Base-by-base conservation (phyloP, 805 yeast species). In the Candida nanaspora region DNA sequence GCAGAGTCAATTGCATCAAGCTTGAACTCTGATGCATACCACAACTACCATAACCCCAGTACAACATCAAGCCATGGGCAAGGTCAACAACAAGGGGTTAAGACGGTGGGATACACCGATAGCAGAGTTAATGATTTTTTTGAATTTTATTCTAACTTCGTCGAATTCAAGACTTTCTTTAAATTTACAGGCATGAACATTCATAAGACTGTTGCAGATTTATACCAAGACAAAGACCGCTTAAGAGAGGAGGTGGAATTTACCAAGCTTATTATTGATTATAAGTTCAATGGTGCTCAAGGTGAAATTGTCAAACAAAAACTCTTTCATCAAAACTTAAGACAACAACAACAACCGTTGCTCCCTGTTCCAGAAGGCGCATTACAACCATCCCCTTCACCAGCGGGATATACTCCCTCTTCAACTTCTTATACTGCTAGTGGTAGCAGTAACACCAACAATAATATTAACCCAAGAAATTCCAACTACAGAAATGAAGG, bases 221-320 rank as follows among this genome's bases (percentile, higher is more conserved):
- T n/a, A n/a, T n/a, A n/a, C n/a, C n/a, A n/a, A n/a, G n/a, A n/a
- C n/a, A n/a, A n/a, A 13, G 19, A 13, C 6, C 21, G 2, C 4
- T 32, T 3, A n/a, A n/a, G n/a, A n/a, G 54, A 52, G 19, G 44
- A 48, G 4, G 18, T 57, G 6, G 40, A 46, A 4, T 37, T 61
- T 26, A 43, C 54, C 23, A 55, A 54, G 33, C 42, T 56, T n/a
- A 59, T 60, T 43, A 44, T 61, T 23, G 62, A 58, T 39, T 61
- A 61, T 45, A 59, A 59, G 41, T 33, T 56, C 35, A 47, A 55
- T 39, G 62, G 63, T 1, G 39, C 46, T 20, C 23, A 44, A 18
- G 59, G 61, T 9, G 32, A 41, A 10, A 20, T 50, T n/a, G 52
- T 53, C 11, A 50, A 43, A 32, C 20, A 42, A 16, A 43, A 45